Evolutionary conservation across 176 grass and related monocot species (phyloP).

Genomic region (sorghum (Sorghum bicolor)): Sorghum_bicolor_NCBIv3 NC_012870.2:57190501-57191000

Average conservation of each 20-base stretch:
- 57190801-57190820: slow-evolving; percentile 99
- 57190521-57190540: background rate
- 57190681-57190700: background rate
- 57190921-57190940: background rate
- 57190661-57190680: background rate
- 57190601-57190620: slow-evolving; percentile 1
- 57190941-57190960: slow-evolving; percentile 4
- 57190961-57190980: slow-evolving; percentile 54
- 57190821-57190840: slow-evolving; percentile 92
- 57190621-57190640: background rate
- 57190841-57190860: slow-evolving; percentile 69
- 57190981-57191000: slow-evolving; percentile 92
- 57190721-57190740: slow-evolving; percentile 64
- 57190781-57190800: slow-evolving; percentile 96
- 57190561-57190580: background rate
- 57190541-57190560: background rate
- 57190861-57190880: slow-evolving; percentile 83
- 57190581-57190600: slow-evolving; percentile 6
- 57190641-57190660: background rate
- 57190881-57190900: slow-evolving; percentile 91
- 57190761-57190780: slow-evolving; percentile 91
- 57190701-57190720: slow-evolving; percentile 25
- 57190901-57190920: slow-evolving; percentile 26
- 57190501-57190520: background rate
- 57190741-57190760: slow-evolving; percentile 93